Evolutionary conservation across 352 stramenopile genomes (phyloP), one percentile per base, ranked within the genome.

Genomic region (Globisporangium irregulare): DNA sequence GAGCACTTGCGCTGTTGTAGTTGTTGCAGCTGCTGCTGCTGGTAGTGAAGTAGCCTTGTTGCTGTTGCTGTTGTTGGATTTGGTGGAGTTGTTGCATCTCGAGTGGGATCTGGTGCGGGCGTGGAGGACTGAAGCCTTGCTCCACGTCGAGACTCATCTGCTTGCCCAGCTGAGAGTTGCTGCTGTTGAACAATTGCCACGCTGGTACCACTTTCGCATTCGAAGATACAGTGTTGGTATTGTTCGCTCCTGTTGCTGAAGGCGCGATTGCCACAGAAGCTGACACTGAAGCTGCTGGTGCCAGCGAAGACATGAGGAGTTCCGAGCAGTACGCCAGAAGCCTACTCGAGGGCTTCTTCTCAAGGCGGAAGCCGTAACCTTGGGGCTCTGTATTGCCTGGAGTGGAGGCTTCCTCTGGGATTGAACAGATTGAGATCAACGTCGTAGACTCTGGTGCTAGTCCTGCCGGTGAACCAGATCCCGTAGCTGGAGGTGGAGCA

Each of bases 251-350:
- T 22, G 20, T 29, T 5, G 25, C 55, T 15, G 70, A 54, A 20
- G 60, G 10, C 14, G 38, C 12, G 12, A 20, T 6, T 7, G 41
- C 38, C 4, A 20, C 38, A 20, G 38, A 20, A 48, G 38, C 41
- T 48, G 41, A 9, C 4, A 24, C 24, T 10, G 38, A 68, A 5
- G 41, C 59, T 22, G 34, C 59, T 24, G 70, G 41, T 32, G 68
- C 12, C 50, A 75, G 59, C 15, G 74, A 77, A 2, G 74, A 76
- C 18, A 69, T 62, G 36, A 86, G 60, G 0, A 88, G 51, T 56
- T 84, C 78, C 22, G 78, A 66, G 46, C 76, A 88, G 65, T 76
- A 84, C 12, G 80, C 67, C n/a, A 87, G 41, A 3, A 87, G 60
- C 7, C 59, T 62, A 29, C 63, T 62, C 1, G 74, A 70, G 20